These are phyloP conservation scores for Yarrowia sp. DNA, from an alignment of 805 yeast species.

Conservation along the genomic window DNA sequence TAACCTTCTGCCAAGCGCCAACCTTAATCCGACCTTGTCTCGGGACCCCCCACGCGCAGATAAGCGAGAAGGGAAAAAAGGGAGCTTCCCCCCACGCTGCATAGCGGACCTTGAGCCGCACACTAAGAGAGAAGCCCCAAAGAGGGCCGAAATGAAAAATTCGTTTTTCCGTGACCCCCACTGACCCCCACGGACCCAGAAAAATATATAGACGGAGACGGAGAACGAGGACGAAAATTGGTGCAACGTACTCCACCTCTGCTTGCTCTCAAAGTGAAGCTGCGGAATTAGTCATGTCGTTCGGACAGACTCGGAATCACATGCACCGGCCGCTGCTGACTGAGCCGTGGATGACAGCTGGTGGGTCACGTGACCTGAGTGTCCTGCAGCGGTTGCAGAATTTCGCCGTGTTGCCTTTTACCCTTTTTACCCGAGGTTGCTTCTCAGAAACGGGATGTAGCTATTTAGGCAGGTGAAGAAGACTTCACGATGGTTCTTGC, in stretches of 20 bases:
- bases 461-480: not conserved
- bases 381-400: too few relatives aligned
- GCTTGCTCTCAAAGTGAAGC: slow-evolving; percentile 11
- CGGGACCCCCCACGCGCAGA: slow-evolving; percentile 14
- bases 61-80: not conserved
- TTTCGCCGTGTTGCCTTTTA: not conserved
- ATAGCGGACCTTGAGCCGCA: slow-evolving; percentile 5
- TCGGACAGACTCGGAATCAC: slow-evolving; percentile 8
- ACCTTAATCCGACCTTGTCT: not conserved
- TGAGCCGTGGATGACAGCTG: too few relatives aligned
- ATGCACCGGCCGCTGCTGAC: not conserved
- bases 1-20: not conserved
- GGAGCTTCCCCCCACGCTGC: slow-evolving; percentile 14
- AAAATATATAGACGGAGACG: not conserved
- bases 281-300: not conserved
- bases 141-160: too few relatives aligned
- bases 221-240: too few relatives aligned
- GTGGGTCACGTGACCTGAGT: slow-evolving; percentile 1
- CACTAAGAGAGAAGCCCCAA: too few relatives aligned
- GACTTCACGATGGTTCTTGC: not conserved
- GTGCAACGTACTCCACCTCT: not conserved
- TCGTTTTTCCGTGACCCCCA: not conserved
- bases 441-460: not conserved
- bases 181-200: not conserved
- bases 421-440: slow-evolving; percentile 4